Evolutionary conservation across 2,329 filamentous ascomycete genomes (phyloP), one percentile per base, ranked within the genome.

Genomic region (Beauveria brongniartii): DNA sequence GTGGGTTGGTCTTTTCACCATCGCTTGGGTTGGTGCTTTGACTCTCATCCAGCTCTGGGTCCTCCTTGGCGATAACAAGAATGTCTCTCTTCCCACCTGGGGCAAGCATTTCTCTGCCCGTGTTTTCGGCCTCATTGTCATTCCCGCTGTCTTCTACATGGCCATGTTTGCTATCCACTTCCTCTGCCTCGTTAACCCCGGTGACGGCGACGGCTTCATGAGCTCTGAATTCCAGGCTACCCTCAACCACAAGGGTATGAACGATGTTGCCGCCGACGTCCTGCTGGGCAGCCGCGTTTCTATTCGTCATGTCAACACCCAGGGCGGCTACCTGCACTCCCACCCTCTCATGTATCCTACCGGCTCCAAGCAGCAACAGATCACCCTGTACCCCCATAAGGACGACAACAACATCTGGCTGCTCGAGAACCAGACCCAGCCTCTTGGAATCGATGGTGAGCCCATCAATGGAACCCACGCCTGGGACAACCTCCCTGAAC

Each of bases 121-220:
- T 66, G 80, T 87, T 50, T 96, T 97, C 80, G 96, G 91, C 73
- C 81, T 99, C 59, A 92, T 99, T 66, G 80, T 96, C 67, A 90
- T 99, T 66, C 94, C 94, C 7, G 67, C 89, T 28, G 86, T 85
- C 41, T 96, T 99, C 77, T 99, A 99, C 79, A 88, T 97, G 81
- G 88, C 85, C 70, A 96, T 97, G 90, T 99, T 99, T 70, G 92
- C 85, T 58, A 95, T 99, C 69, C 94, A 99, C 80, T 99, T 99
- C 76, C 67, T 92, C 67, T 95, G 91, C 79, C 83, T 99, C 47
- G 84, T 88, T 63, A 99, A 99, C 77, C 94, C 94, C 30, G 94
- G 94, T 63, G 94, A 99, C 57, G 94, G 94, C 59, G 94, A 99
- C 74, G 94, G 94, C 60, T 99, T 99, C 80, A 99, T 99, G 94